Evolutionary conservation across 2,329 filamentous ascomycete genomes (phyloP).

Genomic region (Daldinia sp.): DNA sequence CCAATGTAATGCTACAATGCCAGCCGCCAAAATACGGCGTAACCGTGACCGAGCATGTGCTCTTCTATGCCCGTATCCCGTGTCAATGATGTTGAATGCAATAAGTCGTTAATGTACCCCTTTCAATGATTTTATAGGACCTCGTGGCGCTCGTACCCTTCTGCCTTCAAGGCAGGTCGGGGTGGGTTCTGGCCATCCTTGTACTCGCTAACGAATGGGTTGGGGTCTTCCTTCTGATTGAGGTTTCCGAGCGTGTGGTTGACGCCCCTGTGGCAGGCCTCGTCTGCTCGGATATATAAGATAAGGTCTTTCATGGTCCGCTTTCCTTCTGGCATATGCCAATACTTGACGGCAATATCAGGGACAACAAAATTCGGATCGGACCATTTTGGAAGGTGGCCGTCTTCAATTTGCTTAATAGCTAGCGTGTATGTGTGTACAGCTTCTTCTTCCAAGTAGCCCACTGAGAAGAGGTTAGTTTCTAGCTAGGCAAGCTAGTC

Average conservation of each 20-base stretch:
- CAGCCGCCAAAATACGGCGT: neutral
- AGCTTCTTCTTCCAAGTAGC: constrained; percentile 96
- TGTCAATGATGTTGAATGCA: constrained; percentile 7
- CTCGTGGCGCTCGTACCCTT: constrained; percentile 87
- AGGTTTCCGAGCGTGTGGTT: constrained; percentile 96
- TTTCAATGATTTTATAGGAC: constrained; percentile 67
- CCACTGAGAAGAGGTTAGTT: constrained; percentile 63
- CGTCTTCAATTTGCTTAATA: constrained; percentile 86
- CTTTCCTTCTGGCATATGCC: constrained; percentile 89
- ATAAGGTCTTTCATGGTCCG: constrained; percentile 88
- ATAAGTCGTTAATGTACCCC: constrained; percentile 10
- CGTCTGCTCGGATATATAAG: constrained; percentile 89
- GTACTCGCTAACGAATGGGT: constrained; percentile 89
- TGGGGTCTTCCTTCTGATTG: constrained; percentile 86
- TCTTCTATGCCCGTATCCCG: neutral
- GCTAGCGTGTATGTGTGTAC: constrained; percentile 94
- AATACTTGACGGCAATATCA: constrained; percentile 91
- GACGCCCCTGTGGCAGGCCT: constrained; percentile 91
- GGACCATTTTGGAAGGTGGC: constrained; percentile 85
- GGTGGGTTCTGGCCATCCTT: constrained; percentile 75
- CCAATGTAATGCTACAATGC: constrained; percentile 25
- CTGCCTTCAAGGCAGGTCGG: constrained; percentile 72
- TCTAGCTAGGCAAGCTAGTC: neutral
- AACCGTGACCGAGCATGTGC: constrained; percentile 5
- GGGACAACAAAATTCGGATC: constrained; percentile 78